Conservation (phyloP, 768 basidiomycete genomes). For the Basidioascus undulatus region DNA sequence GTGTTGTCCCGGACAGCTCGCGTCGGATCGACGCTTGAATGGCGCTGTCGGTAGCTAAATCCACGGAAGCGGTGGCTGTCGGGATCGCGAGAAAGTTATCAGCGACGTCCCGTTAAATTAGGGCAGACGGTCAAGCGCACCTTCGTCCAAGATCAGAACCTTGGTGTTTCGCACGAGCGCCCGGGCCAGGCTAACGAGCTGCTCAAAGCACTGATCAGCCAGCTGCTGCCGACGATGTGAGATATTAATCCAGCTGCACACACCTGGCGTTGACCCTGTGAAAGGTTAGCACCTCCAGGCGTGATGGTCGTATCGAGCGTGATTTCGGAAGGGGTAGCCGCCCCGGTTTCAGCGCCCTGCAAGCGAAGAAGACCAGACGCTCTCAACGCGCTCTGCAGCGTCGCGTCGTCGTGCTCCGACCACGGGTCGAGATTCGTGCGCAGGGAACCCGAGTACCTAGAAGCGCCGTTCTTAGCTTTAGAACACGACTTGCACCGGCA, state of each 20-base stretch:
- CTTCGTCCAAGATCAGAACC: slow-evolving; percentile 34
- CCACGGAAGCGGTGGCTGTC: too few species aligned
- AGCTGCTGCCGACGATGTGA: too few species aligned
- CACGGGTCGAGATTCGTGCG: slow-evolving; percentile 40
- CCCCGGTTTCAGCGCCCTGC: slow-evolving; percentile 21
- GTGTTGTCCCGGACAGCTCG: too few species aligned
- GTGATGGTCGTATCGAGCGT: slow-evolving; percentile 26
- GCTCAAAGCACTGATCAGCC: too few species aligned
- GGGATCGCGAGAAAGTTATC: too few species aligned
- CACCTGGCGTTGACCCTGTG: slow-evolving; percentile 38
- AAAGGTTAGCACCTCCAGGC: slow-evolving; percentile 26
- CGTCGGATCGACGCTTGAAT: too few species aligned
- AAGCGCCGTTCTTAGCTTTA: slow-evolving; percentile 29
- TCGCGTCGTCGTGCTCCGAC: slow-evolving; percentile 29
- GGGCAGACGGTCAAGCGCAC: too few species aligned
- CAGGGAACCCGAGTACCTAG: slow-evolving; percentile 32
- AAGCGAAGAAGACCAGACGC: slow-evolving; percentile 23
- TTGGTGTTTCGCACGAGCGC: slow-evolving; percentile 35
- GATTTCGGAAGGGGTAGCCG: slow-evolving; percentile 18
- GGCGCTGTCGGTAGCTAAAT: too few species aligned
- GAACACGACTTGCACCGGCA: neutral
- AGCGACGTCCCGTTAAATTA: too few species aligned
- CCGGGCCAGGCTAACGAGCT: too few species aligned
- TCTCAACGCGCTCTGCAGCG: slow-evolving; percentile 27
- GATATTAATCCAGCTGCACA: too few species aligned